Percentiles rank a stretch among this genome's conserved stretches.
These are phyloP conservation scores for Thecaphora frezii DNA, from an alignment of 1,284 basidiomycete species.

Conservation along the genomic window DNA sequence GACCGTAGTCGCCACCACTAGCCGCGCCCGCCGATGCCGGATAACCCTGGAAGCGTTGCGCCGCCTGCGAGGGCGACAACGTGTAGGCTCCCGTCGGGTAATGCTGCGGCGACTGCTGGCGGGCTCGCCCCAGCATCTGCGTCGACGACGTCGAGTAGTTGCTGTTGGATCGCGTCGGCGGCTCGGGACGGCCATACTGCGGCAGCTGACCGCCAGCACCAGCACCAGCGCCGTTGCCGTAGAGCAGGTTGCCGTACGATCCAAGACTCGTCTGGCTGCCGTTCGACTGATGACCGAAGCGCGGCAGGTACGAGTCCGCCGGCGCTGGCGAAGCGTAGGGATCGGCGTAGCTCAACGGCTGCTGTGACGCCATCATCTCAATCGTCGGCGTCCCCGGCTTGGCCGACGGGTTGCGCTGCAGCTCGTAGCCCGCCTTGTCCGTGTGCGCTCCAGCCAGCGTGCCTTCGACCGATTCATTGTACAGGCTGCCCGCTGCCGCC, in stretches of 20 bases:
- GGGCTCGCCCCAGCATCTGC: background rate
- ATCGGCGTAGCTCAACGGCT: conserved; percentile 22
- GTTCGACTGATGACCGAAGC: conserved; percentile 19
- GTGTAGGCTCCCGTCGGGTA: background rate
- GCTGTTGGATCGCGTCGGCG: background rate
- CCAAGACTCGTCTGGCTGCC: conserved; percentile 32
- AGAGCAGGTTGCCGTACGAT: conserved; percentile 35
- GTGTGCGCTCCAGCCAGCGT: conserved; percentile 27
- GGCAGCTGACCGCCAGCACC: conserved; percentile 1
- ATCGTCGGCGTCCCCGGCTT: conserved; percentile 5
- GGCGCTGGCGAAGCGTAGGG: conserved; percentile 10
- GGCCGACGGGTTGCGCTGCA: conserved; percentile 8
- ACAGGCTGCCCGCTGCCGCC: conserved; percentile 22
- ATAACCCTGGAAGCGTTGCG: no score
- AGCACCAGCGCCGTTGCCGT: conserved; percentile 8
- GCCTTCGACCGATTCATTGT: conserved; percentile 32
- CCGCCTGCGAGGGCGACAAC: background rate
- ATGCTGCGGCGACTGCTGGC: background rate
- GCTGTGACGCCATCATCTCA: background rate
- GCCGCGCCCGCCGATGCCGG: no score
- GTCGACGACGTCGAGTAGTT: background rate
- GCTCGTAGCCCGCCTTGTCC: conserved; percentile 20
- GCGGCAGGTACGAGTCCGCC: conserved; percentile 13
- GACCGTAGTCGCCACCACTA: no score
- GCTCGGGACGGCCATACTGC: background rate